phyloP scores from a whole-genome alignment of 78 protist genomes.

The Cavenderia fasciculata region DNA sequence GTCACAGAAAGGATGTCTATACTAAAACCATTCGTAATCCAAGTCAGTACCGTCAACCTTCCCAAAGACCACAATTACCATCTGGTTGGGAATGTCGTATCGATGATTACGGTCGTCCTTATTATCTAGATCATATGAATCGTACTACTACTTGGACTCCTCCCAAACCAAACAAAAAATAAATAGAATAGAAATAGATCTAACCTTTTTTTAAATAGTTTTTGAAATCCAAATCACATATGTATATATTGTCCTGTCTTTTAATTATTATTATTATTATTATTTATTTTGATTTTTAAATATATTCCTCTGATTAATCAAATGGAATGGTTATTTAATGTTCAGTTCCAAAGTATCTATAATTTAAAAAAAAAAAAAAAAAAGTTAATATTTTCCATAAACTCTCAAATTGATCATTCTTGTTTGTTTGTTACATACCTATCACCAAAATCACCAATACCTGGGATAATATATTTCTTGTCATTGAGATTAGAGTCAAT shows the following conservation, averaged over 20 bases:
- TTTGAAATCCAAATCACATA: too few species aligned
- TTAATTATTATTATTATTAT: too few species aligned
- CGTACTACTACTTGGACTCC: constrained; percentile 61
- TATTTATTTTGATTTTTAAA: too few species aligned
- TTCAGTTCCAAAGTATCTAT: constrained; percentile 26
- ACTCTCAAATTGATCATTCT: too few species aligned
- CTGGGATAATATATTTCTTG: constrained; percentile 83
- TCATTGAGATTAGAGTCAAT: constrained; percentile 70
- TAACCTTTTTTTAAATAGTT: too few species aligned
- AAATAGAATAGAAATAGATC: too few species aligned
- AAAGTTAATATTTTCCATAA: too few species aligned
- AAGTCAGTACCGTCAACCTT: neutral
- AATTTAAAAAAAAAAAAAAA: too few species aligned
- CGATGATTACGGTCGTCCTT: constrained; percentile 50
- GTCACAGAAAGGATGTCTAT: constrained; percentile 37
- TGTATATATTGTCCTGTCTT: too few species aligned
- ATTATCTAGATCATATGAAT: constrained; percentile 75
- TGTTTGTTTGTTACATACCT: too few species aligned
- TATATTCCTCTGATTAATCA: too few species aligned
- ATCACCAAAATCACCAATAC: constrained; percentile 84
- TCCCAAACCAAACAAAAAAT: constrained; percentile 18
- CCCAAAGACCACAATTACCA: constrained; percentile 45
- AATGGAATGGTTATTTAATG: too few species aligned
- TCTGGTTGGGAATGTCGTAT: constrained; percentile 77
- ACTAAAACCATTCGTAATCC: constrained; percentile 16